phyloP scores from a whole-genome alignment of 2,329 filamentous ascomycete genomes.

The Pseudogymnoascus sp. region DNA sequence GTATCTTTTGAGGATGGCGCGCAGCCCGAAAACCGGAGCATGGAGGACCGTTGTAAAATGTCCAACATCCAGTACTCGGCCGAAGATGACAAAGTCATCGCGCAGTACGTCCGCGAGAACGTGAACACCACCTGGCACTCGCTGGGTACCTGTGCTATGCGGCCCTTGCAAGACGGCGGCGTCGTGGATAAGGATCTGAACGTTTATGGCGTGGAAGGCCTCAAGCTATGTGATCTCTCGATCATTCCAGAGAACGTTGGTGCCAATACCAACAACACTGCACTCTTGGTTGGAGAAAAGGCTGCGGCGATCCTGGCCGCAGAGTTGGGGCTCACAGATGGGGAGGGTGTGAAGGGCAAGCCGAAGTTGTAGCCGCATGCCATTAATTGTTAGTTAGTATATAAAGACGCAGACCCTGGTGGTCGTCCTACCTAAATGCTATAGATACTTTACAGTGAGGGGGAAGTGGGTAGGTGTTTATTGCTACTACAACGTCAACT shows the following conservation, averaged over 20 bases:
- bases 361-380: neutral
- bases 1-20: slow-evolving; percentile 24
- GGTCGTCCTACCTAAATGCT: neutral
- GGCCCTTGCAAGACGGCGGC: slow-evolving; percentile 23
- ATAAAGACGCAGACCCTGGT: neutral
- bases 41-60: slow-evolving; percentile 12
- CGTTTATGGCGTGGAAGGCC: slow-evolving; percentile 26
- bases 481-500: neutral
- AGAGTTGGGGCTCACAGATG: slow-evolving; percentile 24
- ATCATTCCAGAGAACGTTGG: slow-evolving; percentile 32
- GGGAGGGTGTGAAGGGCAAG: neutral
- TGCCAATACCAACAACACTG: slow-evolving; percentile 35
- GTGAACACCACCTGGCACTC: slow-evolving; percentile 27
- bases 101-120: slow-evolving; percentile 29
- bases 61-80: neutral
- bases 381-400: neutral
- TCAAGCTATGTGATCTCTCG: slow-evolving; percentile 32
- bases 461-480: neutral
- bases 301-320: slow-evolving; percentile 30
- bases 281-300: slow-evolving; percentile 31
- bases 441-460: neutral
- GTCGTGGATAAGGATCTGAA: slow-evolving; percentile 26
- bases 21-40: slow-evolving; percentile 13
- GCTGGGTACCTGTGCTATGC: slow-evolving; percentile 29
- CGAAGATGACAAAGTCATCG: slow-evolving; percentile 22